Percentiles rank a stretch among this genome's conserved stretches.
Conservation (phyloP, 306 rosid genomes). For the Gastrolobium villosum region DNA sequence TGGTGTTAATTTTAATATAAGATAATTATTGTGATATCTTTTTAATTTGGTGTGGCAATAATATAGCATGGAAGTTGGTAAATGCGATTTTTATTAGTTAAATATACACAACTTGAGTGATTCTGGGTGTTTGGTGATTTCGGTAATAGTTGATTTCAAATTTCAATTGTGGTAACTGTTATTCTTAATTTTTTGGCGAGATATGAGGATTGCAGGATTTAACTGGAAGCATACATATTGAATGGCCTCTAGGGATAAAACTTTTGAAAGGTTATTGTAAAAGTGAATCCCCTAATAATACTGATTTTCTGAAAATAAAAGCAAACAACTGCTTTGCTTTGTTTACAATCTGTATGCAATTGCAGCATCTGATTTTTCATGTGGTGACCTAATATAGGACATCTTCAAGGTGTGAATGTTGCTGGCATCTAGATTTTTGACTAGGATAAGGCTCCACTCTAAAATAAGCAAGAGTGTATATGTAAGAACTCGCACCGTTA, state of each 20-base stretch:
- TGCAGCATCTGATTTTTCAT: background rate
- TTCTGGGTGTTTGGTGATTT: slow-evolving; percentile 23
- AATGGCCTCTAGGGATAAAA: background rate
- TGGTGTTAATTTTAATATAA: background rate
- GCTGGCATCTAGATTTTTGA: background rate
- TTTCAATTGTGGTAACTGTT: background rate
- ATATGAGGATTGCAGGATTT: background rate
- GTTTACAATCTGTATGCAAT: slow-evolving; percentile 22
- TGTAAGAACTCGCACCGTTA: too few species aligned
- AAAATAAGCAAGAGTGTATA: background rate
- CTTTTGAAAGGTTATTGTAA: background rate
- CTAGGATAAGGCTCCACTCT: slow-evolving; percentile 7
- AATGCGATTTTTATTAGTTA: background rate
- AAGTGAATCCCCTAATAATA: background rate
- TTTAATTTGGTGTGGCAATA: background rate
- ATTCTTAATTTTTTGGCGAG: background rate
- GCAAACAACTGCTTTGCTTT: background rate
- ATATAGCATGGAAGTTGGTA: background rate
- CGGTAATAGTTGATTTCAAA: background rate
- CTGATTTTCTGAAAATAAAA: background rate
- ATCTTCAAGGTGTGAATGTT: slow-evolving; percentile 16
- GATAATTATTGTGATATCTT: background rate
- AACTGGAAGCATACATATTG: background rate
- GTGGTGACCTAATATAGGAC: slow-evolving; percentile 7
- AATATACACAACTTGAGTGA: background rate